Conservation (phyloP, 2,329 filamentous ascomycete genomes). For the Biscogniauxia marginata region DNA sequence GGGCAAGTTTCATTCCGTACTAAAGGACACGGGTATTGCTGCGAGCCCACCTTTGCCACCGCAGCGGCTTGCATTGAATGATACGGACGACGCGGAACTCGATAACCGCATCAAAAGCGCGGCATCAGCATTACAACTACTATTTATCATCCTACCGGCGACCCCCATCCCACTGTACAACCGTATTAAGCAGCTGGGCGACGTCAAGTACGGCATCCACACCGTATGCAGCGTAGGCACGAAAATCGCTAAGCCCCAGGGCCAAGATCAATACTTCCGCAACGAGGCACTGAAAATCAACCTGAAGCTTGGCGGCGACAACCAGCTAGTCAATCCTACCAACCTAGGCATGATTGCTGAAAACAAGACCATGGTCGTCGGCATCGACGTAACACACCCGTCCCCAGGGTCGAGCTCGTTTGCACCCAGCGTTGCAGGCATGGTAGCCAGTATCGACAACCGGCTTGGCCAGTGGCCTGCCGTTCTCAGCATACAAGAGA, state of each 20-base stretch:
- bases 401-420: slow-evolving; percentile 58
- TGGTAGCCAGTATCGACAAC: slow-evolving; percentile 65
- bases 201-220: slow-evolving; percentile 55
- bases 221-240: slow-evolving; percentile 55
- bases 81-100: background rate
- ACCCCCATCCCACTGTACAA: slow-evolving; percentile 50
- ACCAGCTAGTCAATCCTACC: slow-evolving; percentile 49
- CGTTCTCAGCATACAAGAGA: slow-evolving; percentile 55
- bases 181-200: slow-evolving; percentile 56
- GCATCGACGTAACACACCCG: slow-evolving; percentile 73
- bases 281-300: slow-evolving; percentile 65
- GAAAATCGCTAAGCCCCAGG: slow-evolving; percentile 41
- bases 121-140: slow-evolving; percentile 30
- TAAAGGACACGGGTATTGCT: background rate
- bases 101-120: background rate
- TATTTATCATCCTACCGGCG: slow-evolving; percentile 49
- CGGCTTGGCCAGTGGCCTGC: slow-evolving; percentile 67
- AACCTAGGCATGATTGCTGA: slow-evolving; percentile 52
- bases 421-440: slow-evolving; percentile 66
- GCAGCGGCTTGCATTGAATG: background rate
- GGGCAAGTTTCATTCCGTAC: background rate
- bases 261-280: slow-evolving; percentile 44
- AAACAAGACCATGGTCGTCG: slow-evolving; percentile 67
- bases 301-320: slow-evolving; percentile 59
- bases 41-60: background rate